Evolutionary conservation across 352 stramenopile species (phyloP).

Genomic region (Pythium sukuiense): DNA sequence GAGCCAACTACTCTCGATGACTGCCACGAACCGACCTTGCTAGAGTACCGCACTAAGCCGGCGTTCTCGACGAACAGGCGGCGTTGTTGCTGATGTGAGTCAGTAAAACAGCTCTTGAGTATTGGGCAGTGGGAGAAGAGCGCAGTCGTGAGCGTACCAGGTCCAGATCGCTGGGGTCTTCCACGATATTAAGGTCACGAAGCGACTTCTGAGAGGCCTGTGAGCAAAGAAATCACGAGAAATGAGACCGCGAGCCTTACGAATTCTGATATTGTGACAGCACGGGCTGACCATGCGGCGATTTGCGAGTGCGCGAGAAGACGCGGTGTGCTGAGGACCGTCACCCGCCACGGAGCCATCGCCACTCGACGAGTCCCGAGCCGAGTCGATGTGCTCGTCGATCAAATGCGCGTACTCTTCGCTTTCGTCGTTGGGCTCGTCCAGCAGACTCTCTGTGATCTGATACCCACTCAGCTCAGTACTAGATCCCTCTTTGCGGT

Average conservation of each 20-base stretch:
- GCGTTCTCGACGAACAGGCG: conserved; percentile 24
- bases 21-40: conserved; percentile 7
- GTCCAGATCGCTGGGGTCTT: conserved; percentile 56
- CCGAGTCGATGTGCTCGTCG: conserved; percentile 67
- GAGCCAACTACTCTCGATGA: too few relatives aligned
- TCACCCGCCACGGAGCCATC: conserved; percentile 1
- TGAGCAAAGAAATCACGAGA: background rate
- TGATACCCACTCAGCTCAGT: conserved; percentile 14
- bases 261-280: background rate
- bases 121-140: background rate
- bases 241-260: too few relatives aligned
- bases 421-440: conserved; percentile 44
- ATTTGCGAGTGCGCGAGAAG: background rate
- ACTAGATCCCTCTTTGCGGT: background rate
- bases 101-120: too few relatives aligned
- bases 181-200: conserved; percentile 35
- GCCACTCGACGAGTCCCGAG: conserved; percentile 33
- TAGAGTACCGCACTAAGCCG: conserved; percentile 16
- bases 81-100: conserved; percentile 20
- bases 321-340: background rate
- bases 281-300: conserved; percentile 21
- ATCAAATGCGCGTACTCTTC: conserved; percentile 70
- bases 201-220: conserved; percentile 37
- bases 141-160: conserved; percentile 31
- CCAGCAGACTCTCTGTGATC: conserved; percentile 71